These are phyloP conservation scores for Colletotrichum sp. DNA, from an alignment of 2,329 filamentous ascomycete species.

Conservation along the genomic window DNA sequence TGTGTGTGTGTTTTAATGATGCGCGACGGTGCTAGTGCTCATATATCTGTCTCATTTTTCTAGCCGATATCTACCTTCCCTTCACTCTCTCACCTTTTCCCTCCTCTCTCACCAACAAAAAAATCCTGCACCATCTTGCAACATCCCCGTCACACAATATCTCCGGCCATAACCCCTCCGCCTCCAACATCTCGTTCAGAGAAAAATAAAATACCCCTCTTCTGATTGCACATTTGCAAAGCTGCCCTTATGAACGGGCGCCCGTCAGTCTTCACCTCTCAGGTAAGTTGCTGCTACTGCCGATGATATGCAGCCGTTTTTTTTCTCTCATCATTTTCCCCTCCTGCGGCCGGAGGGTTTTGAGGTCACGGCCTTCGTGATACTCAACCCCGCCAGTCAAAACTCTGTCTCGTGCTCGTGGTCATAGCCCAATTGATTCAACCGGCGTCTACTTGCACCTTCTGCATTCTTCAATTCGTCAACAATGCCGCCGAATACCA, in stretches of 20 bases:
- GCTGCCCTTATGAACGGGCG: conserved; percentile 85
- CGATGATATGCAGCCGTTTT: neutral
- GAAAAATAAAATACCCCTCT: conserved; percentile 23
- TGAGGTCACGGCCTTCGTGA: conserved; percentile 8
- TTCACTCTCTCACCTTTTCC: conserved; percentile 22
- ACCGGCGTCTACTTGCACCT: neutral
- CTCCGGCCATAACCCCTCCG: conserved; percentile 13
- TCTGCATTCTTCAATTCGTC: neutral
- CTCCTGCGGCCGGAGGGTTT: neutral
- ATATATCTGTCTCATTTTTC: conserved; percentile 2
- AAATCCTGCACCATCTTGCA: conserved; percentile 10
- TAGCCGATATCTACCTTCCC: conserved; percentile 10
- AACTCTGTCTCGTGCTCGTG: conserved; percentile 7
- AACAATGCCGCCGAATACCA: neutral
- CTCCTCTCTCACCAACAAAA: neutral
- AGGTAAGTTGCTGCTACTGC: conserved; percentile 60
- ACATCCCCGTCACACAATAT: conserved; percentile 8
- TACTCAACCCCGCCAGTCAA: conserved; percentile 13
- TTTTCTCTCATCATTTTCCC: neutral
- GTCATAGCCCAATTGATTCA: conserved; percentile 1
- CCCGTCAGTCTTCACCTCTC: conserved; percentile 85
- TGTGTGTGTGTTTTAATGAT: too few relatives aligned
- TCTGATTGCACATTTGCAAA: conserved; percentile 40
- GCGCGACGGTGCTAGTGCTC: conserved; percentile 1
- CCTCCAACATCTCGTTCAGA: conserved; percentile 17